Evolutionary conservation across 768 basidiomycete species (phyloP).

Genomic region (Coprinopsis marcescibilis): DNA sequence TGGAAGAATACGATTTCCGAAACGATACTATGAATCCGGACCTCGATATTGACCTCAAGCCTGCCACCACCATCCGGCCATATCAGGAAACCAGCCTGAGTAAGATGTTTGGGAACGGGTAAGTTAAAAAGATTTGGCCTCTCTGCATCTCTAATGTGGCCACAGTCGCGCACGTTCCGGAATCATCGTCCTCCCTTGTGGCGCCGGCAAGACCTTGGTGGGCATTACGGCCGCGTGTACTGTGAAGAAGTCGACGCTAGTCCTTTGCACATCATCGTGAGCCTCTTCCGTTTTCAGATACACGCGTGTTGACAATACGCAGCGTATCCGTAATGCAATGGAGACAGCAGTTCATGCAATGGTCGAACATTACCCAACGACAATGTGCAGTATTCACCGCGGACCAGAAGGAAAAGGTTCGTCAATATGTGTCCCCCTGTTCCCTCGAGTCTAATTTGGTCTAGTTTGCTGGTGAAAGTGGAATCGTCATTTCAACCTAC

Average conservation of each 20-base stretch:
- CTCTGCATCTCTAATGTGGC: background rate
- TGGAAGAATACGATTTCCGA: conserved; percentile 98
- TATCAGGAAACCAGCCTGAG: conserved; percentile 98
- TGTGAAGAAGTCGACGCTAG: conserved; percentile 97
- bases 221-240: conserved; percentile 99
- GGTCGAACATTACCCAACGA: conserved; percentile 95
- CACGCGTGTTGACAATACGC: background rate
- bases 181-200: conserved; percentile 97
- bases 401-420: conserved; percentile 93
- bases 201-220: conserved; percentile 97
- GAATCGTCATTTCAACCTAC: conserved; percentile 97
- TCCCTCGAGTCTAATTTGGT: conserved; percentile 9
- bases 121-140: conserved; percentile 17
- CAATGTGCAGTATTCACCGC: conserved; percentile 98
- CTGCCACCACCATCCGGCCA: conserved; percentile 93
- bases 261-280: conserved; percentile 96
- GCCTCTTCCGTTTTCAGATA: conserved; percentile 25
- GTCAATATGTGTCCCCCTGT: conserved; percentile 7
- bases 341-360: conserved; percentile 97
- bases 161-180: conserved; percentile 93
- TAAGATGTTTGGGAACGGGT: conserved; percentile 99
- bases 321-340: conserved; percentile 97
- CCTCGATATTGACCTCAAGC: conserved; percentile 97
- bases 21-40: conserved; percentile 96
- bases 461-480: conserved; percentile 94